Evolutionary conservation across 2,329 filamentous ascomycete species (phyloP), one percentile per base, ranked within the genome.

Genomic region (Karstenula rhodostoma): DNA sequence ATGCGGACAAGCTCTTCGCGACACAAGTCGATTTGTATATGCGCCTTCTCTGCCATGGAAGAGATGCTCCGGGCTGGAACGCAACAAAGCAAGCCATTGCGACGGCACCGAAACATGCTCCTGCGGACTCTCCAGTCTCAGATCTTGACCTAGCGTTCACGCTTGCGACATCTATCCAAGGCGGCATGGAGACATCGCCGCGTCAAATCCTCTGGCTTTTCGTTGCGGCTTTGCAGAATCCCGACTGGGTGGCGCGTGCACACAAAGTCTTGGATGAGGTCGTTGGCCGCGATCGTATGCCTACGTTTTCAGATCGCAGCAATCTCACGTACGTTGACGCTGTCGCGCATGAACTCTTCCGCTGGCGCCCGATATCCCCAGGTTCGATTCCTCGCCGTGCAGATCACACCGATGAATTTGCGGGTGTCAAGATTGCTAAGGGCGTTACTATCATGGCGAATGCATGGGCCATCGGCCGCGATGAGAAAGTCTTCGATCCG

Each of bases 71-170:
- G 9, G 48, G 48, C 12, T 51, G 48, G 48, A 51, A 51, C 22
- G 48, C 48, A n/a, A 51, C 48, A 51, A 51, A 51, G 48, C 48
- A 51, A 37, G 48, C 48, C 32, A 35, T 51, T 12, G 29, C 48
- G 19, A 51, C 48, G 32, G 48, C 48, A 23, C 48, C 32, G n/a
- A 51, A 51, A 17, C 29, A 51, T n/a, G 48, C 48, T 22, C 48
- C 48, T 15, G 32, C 29, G 8, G 29, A 35, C 32, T 35, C 48
- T 19, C 48, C 32, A 51, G 29, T 51, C 2, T 23, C n/a, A 17
- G 48, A 51, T 23, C 48, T 51, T 15, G 48, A 51, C 12, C 48
- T 51, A 15, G 48, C 32, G 7, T 51, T 51, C 48, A 51, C 48
- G n/a, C 48, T 51, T 19, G 48, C 48, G 13, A 51, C 48, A 51